Conservation (phyloP, 805 yeast species). For the Saccharomyces kudriavzevii region DNA sequence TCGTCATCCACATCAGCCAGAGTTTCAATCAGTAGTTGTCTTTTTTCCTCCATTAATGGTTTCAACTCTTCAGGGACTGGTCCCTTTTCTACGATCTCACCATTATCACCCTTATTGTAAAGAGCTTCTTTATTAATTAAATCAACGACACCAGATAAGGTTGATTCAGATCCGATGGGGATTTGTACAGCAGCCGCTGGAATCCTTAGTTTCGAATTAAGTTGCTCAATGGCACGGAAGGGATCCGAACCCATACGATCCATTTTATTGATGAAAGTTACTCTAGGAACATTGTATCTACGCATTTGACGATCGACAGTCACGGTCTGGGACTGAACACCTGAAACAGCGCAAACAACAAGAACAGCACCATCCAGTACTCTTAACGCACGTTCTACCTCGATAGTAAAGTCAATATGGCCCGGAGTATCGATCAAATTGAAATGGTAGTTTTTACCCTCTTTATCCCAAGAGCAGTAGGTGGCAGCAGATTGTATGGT, state of each 20-base stretch:
- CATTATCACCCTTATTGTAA: slow-evolving; percentile 84
- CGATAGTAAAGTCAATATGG: slow-evolving; percentile 96
- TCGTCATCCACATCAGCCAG: slow-evolving; percentile 98
- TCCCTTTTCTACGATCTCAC: slow-evolving; percentile 63
- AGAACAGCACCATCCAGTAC: slow-evolving; percentile 97
- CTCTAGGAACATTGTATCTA: slow-evolving; percentile 92
- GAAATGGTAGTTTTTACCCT: slow-evolving; percentile 63
- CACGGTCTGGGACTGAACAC: slow-evolving; percentile 97
- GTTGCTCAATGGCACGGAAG: slow-evolving; percentile 86
- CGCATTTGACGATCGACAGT: slow-evolving; percentile 99
- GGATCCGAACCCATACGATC: slow-evolving; percentile 99
- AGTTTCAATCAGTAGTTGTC: slow-evolving; percentile 79
- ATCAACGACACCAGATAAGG: slow-evolving; percentile 82
- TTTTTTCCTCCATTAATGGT: slow-evolving; percentile 83
- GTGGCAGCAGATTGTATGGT: slow-evolving; percentile 99
- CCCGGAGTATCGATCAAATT: slow-evolving; percentile 98
- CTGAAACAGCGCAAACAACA: slow-evolving; percentile 97
- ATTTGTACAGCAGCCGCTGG: slow-evolving; percentile 98
- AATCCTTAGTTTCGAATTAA: slow-evolving; percentile 76
- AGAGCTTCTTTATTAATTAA: slow-evolving; percentile 80
- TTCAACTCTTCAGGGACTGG: slow-evolving; percentile 73
- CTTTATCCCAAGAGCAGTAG: slow-evolving; percentile 91
- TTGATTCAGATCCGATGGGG: slow-evolving; percentile 90
- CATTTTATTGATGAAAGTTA: slow-evolving; percentile 96
- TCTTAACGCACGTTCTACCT: slow-evolving; percentile 96